Evolutionary conservation across 805 yeast genomes (phyloP), one percentile per base, ranked within the genome.

Genomic region (Candida maris): DNA sequence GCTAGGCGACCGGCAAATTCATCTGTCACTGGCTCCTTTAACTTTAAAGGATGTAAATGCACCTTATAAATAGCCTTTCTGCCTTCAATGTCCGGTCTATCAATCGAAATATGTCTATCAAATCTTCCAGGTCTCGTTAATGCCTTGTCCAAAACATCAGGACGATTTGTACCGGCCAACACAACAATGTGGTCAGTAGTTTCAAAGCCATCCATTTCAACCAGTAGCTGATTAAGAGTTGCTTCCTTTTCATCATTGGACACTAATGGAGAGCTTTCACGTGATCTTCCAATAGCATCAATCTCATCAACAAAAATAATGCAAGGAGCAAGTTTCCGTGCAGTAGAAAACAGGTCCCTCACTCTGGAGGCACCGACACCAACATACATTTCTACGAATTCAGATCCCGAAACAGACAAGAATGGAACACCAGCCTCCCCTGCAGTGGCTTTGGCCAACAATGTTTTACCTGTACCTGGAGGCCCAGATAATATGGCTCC

Each of bases 371-470:
- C 97, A 67, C 98, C 98, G 17, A 91, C 97, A 71, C 98, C 98
- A 20, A 89, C 97, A 69, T 88, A 93, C 97, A 91, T 93, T 61
- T 91, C 97, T 10, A 93, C 96, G 51, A 91, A 91, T 62, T 91
- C 98, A 5, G 97, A 89, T 46, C 98, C 98, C 1, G 96, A 85
- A 14, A 93, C 97, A 12, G 95, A 85, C 52, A 80, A 80, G 59
- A 93, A 93, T 28, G 99, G 97, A 27, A 93, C 98, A 39, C 93
- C 95, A 0, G 99, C 98, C 62, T 93, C 99, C 48, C 98, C 98
- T 2, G 98, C 98, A 33, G 97, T 93, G 4, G 99, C 99, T 58
- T 87, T 91, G 9, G 99, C 99, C 34, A 93, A 67, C 36, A 93
- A 69, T 1, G 99, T 93, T 61, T 93, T 93, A 78, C 99, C 99